Base-by-base conservation (phyloP, 1,284 basidiomycete species). In the Ganoderma resinaceum region DNA sequence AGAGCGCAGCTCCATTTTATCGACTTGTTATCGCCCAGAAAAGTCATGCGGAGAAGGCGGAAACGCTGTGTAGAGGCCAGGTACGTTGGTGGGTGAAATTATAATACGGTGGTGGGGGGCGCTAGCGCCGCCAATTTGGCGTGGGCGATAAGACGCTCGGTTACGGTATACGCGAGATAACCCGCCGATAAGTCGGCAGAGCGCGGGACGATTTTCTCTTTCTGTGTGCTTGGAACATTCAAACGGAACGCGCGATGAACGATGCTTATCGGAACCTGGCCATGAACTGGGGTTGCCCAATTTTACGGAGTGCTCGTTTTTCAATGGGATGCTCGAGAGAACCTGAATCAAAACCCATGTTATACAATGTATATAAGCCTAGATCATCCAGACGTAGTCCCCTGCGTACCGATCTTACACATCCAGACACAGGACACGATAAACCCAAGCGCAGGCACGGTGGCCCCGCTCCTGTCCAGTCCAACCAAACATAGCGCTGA, bases 391-490 rank as follows among this genome's bases (percentile, higher is more conserved):
- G n/a, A n/a, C n/a, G n/a, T 20, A 6, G 16, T 37, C 33, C 20
- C 55, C 37, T 8, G 55, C 35, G n/a, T n/a, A 35, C 29, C 35
- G 20, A 60, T 26, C 37, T 31, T 46, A 26, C 29, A 62, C 26
- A 42, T 14, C 14, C 61, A 43, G 42, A 33, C n/a, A 23, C 16
- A 62, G 16, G 3, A 35, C 2, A 49, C 29, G 20, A 38, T 9
- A 42, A 42, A 3, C 29, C 14, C 35, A 49, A 52, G 60, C 66
- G 66, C 71, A 70, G 63, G 67, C 66, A 60, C 67, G 61, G 61
- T 61, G 66, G 58, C 69, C 67, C 55, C 71, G 67, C 67, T 67
- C 66, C 64, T 62, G 42, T 23, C 46, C 38, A 40, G 23, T 35
- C 62, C 58, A 35, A 23, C 8, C 55, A 31, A 29, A 16, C 8